phyloP scores from a whole-genome alignment of 1,284 basidiomycete genomes.

The Malassezia sp. region DNA sequence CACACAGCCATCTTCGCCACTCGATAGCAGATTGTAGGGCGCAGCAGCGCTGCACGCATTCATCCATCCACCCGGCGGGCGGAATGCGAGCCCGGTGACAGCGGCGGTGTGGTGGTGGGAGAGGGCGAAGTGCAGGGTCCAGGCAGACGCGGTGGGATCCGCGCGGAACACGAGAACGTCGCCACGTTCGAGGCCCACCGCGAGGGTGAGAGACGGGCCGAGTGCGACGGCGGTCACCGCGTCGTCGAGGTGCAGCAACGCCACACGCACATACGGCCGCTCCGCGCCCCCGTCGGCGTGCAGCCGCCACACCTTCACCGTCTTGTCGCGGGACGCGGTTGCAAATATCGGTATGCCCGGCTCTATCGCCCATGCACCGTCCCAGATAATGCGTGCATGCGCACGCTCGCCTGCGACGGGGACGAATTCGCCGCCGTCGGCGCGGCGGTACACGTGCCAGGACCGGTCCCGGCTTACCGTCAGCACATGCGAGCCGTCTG shows the following conservation, averaged over 20 bases:
- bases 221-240: conserved; percentile 27
- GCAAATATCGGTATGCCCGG: conserved; percentile 62
- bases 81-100: conserved; percentile 32
- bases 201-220: conserved; percentile 51
- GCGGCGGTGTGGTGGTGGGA: conserved; percentile 27
- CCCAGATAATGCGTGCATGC: conserved; percentile 89
- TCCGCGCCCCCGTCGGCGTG: background rate
- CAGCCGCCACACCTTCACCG: conserved; percentile 51
- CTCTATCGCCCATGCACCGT: conserved; percentile 85
- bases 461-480: conserved; percentile 81
- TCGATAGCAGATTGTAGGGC: conserved; percentile 21
- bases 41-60: conserved; percentile 16
- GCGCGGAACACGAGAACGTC: conserved; percentile 61
- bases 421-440: conserved; percentile 12
- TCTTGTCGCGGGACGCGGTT: conserved; percentile 90
- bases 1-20: conserved; percentile 28
- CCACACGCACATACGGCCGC: conserved; percentile 17
- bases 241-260: conserved; percentile 23
- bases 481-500: conserved; percentile 64
- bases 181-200: conserved; percentile 89
- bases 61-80: conserved; percentile 24
- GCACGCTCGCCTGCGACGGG: conserved; percentile 55
- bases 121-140: conserved; percentile 17
- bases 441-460: conserved; percentile 68
- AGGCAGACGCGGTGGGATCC: background rate